Conservation (phyloP, 1,139 yeast species). For the Debaryomycetaceae sp. region DNA sequence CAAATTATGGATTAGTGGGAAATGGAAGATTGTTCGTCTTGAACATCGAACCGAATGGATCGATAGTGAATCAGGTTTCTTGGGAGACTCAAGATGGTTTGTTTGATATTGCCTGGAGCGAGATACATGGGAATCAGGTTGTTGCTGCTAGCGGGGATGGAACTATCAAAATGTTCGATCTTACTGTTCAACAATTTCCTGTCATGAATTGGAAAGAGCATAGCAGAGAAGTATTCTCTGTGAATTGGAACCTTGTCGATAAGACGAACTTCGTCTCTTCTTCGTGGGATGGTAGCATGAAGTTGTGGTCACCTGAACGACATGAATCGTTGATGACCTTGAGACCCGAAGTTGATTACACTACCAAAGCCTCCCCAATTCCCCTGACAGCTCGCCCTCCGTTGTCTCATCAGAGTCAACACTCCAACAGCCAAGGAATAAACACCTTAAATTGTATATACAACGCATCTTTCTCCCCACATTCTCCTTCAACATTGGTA, state of each 20-base stretch:
- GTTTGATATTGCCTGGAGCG: constrained; percentile 89
- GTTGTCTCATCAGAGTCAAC: constrained; percentile 29
- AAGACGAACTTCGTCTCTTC: constrained; percentile 69
- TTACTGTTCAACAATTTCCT: constrained; percentile 65
- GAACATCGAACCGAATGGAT: constrained; percentile 65
- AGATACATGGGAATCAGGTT: constrained; percentile 81
- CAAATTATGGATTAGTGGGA: constrained; percentile 93
- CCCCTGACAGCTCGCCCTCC: constrained; percentile 28
- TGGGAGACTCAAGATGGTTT: constrained; percentile 95
- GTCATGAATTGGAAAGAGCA: constrained; percentile 79
- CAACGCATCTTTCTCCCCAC: constrained; percentile 83
- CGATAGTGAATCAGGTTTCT: constrained; percentile 48
- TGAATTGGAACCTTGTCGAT: constrained; percentile 83
- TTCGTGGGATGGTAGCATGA: constrained; percentile 91
- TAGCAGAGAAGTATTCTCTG: constrained; percentile 78
- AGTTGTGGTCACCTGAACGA: constrained; percentile 67
- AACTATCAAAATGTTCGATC: constrained; percentile 75
- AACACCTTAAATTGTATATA: constrained; percentile 59
- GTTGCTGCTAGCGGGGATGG: constrained; percentile 90
- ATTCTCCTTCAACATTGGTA: constrained; percentile 65
- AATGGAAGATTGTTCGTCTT: constrained; percentile 79
- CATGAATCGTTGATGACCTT: constrained; percentile 60
- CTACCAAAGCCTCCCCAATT: constrained; percentile 23
- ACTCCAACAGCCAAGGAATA: constrained; percentile 22
- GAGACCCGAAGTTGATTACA: constrained; percentile 31